Evolutionary conservation across 371 early-diverging fungal genomes (phyloP).

Genomic region (Dichotomocladium elegans): DNA sequence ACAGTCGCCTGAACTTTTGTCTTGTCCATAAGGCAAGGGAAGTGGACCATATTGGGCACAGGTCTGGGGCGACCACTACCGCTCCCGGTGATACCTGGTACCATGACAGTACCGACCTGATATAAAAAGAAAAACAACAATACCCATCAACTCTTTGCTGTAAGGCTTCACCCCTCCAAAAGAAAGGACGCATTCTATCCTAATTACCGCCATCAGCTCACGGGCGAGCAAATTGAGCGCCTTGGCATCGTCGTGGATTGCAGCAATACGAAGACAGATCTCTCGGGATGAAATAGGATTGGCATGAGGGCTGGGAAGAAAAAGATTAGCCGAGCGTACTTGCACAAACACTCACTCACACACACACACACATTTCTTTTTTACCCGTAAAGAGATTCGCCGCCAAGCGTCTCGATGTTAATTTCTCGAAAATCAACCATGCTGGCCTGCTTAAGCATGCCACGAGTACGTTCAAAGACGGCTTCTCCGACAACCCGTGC

Average conservation of each 20-base stretch:
- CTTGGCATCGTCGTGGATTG: slow-evolving; percentile 52
- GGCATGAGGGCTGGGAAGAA: slow-evolving; percentile 45
- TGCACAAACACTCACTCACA: not conserved
- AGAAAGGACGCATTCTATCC: not conserved
- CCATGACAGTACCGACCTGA: slow-evolving; percentile 71
- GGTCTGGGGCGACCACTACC: slow-evolving; percentile 55
- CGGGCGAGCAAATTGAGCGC: slow-evolving; percentile 59
- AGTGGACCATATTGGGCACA: slow-evolving; percentile 64
- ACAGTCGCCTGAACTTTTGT: slow-evolving; percentile 37
- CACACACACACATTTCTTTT: not conserved
- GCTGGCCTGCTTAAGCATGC: slow-evolving; percentile 45
- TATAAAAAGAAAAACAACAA: slow-evolving; percentile 1
- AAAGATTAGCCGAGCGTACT: not conserved
- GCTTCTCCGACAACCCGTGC: slow-evolving; percentile 64
- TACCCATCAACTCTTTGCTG: not conserved
- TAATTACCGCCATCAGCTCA: slow-evolving; percentile 62
- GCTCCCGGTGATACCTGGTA: slow-evolving; percentile 68
- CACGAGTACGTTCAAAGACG: slow-evolving; percentile 50
- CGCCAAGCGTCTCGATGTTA: slow-evolving; percentile 65
- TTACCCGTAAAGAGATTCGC: slow-evolving; percentile 70
- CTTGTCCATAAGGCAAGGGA: slow-evolving; percentile 62
- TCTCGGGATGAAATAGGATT: slow-evolving; percentile 43
- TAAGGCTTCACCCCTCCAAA: too few relatives aligned
- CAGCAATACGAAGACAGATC: slow-evolving; percentile 62
- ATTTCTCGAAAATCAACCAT: slow-evolving; percentile 48